Base-by-base conservation (phyloP, 2,329 filamentous ascomycete species). In the Parastagonospora nodorum region DNA sequence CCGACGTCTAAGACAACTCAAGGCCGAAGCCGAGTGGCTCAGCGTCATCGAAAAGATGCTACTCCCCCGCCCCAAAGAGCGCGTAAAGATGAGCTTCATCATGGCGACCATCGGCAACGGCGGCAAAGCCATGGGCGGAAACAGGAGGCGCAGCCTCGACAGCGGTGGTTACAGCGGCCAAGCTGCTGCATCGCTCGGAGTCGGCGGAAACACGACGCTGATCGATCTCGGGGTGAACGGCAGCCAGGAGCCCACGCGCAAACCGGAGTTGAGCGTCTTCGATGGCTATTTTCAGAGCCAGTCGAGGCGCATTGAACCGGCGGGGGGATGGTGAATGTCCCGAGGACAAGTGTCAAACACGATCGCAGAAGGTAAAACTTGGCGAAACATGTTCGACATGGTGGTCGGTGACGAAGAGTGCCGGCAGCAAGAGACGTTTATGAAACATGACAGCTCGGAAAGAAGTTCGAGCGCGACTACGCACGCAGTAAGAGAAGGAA, bases 11-110 rank as follows among this genome's bases (percentile, higher is more conserved):
- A 61, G 68, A n/a, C 69, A 72, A 48, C 53, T 73, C 10, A 69
- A 68, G 31, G 57, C 61, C 0, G 71, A 73, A 45, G 57, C 63
- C 2, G 66, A 71, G 42, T 71, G 68, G 68, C 61, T 74, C 15
- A 64, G 61, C 14, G 68, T 71, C 33, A 69, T 74, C 10, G 69
- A 71, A 46, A 68, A 66, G 51, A 74, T 74, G 72, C 55, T 74
- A 2, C 44, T 56, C 6, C 45, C 64, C 0, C 64, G 72, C n/a
- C 64, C 70, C 1, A 68, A 66, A 16, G 67, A 71, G 31, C 56
- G 72, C 1, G 63, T 70, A 40, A 74, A 72, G 57, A 74, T 74
- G 58, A 53, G 58, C 14, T 45, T 61, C 12, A 58, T 68, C 16
- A 57, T 74, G 24, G 61, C 63, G 9, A 64, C 61, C 24, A 46